Base-by-base conservation (phyloP, 768 basidiomycete genomes). In the Auricularia auricula-judae region DNA sequence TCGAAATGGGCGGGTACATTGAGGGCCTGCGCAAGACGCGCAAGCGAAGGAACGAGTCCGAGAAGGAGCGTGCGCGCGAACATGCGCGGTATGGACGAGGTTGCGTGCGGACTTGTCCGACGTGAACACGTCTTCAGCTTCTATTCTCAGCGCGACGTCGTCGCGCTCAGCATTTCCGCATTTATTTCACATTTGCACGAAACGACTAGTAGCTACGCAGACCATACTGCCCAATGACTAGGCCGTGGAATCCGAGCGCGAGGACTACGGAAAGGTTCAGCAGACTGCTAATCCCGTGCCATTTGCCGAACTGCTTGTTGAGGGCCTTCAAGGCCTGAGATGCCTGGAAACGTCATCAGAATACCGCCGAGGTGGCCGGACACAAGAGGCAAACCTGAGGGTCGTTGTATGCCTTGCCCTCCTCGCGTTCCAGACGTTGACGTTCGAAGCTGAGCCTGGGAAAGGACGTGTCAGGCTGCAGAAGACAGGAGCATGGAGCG, bases 391-490 rank as follows among this genome's bases (percentile, higher is more conserved):
- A 69, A 76, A 91, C 91, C 53, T 79, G 82, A 36, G 82, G 74
- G 63, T 88, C 87, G 69, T 81, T 85, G 72, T 86, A 84, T 18
- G 74, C 70, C 73, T 86, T 88, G 11, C 85, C 85, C 73, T 91
- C 88, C 56, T 84, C 80, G 70, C 90, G 88, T 77, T 93, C 89
- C 65, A 86, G 76, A 66, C 78, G 84, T 61, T 89, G 85, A 64
- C 89, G 80, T 72, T 85, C 74, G 72, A 87, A 85, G 87, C 88
- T 88, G n/a, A 84, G 84, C 73, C 89, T 90, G 60, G 43, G 39
- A 59, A 21, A 33, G 11, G 29, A 29, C 54, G 62, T 12, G 44
- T 51, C 1, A 33, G 35, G 64, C 65, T 54, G 54, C 36, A 59
- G 23, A 62, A 36, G 29, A 5, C 35, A 66, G 12, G 54, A 47